Base-by-base conservation (phyloP, 495 filamentous ascomycete genomes). In the Saxophila tyrrhenica region DNA sequence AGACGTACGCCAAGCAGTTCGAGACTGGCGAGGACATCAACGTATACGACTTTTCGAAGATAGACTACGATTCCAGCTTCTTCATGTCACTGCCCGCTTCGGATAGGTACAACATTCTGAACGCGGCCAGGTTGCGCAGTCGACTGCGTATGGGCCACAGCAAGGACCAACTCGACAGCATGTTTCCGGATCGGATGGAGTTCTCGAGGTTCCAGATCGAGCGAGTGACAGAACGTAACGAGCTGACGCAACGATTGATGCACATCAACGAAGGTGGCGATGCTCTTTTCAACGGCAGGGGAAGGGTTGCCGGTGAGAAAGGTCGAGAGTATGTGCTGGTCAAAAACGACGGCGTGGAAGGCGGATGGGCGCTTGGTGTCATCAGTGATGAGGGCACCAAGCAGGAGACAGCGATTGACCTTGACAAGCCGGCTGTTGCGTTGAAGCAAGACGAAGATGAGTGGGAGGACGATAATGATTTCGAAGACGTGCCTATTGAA, bases 151-250 rank as follows among this genome's bases (percentile, higher is more conserved):
- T 98, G 92, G 92, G 92, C 0, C 77, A 95, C 62, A 90, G 87
- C 49, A 97, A 95, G 69, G 92, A 97, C 59, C 92, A 98, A 65
- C 69, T 98, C 17, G 89, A 96, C 59, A 77, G 67, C 24, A 97
- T 96, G 92, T 98, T 98, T 60, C 94, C 92, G 0, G 83, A 98
- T 64, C 80, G 92, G n/a, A 95, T 97, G 87, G 92, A 84, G 2
- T 98, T 98, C 59, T 94, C 88, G 0, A 83, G 75, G 48, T 98
- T 98, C 65, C 92, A 98, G 71, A 95, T 98, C 52, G 94, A 95
- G 60, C 75, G 92, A 32, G 94, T 97, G 17, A 77, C 72, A 59
- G 89, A 96, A 66, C 77, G 92, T 39, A 98, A 97, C 65, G 83
- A 95, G 53, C 73, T 98, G n/a, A 97, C 92, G 0, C 92, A 96